phyloP scores from a whole-genome alignment of 148 eudicot species.

The Amaranthus hypochondriacus region DNA sequence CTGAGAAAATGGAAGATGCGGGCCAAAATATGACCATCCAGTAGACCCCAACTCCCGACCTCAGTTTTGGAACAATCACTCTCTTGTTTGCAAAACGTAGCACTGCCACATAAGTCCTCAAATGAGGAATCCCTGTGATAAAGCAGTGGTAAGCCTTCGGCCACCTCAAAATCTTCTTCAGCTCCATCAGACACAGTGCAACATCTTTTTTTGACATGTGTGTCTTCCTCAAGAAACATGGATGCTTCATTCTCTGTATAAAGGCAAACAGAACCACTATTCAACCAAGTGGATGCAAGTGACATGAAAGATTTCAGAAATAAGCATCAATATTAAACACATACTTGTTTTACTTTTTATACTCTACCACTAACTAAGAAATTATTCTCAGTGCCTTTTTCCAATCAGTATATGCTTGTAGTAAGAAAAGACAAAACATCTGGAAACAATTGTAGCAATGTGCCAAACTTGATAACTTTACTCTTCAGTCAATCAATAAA shows the following conservation, averaged over 20 bases:
- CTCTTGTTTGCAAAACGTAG: slow-evolving; percentile 37
- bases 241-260: slow-evolving; percentile 31
- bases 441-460: too few relatives aligned
- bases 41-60: slow-evolving; percentile 61
- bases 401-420: background rate
- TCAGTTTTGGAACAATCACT: slow-evolving; percentile 28
- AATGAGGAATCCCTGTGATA: slow-evolving; percentile 45
- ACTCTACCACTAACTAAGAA: background rate
- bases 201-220: slow-evolving; percentile 55
- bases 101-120: slow-evolving; percentile 64
- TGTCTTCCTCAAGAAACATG: slow-evolving; percentile 30
- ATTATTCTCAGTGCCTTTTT: background rate
- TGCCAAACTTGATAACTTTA: too few relatives aligned
- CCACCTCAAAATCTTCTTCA: slow-evolving; percentile 47
- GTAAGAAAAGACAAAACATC: too few relatives aligned
- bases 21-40: slow-evolving; percentile 77
- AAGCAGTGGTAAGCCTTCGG: slow-evolving; percentile 29
- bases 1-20: slow-evolving; percentile 83
- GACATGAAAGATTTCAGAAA: background rate
- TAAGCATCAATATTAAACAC: background rate
- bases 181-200: slow-evolving; percentile 43
- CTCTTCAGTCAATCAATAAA: too few relatives aligned
- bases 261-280: slow-evolving; percentile 13
- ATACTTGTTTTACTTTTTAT: background rate
- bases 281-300: background rate